Conservation (phyloP, 345 rosid genomes). For the Eutrema japonicum region DNA sequence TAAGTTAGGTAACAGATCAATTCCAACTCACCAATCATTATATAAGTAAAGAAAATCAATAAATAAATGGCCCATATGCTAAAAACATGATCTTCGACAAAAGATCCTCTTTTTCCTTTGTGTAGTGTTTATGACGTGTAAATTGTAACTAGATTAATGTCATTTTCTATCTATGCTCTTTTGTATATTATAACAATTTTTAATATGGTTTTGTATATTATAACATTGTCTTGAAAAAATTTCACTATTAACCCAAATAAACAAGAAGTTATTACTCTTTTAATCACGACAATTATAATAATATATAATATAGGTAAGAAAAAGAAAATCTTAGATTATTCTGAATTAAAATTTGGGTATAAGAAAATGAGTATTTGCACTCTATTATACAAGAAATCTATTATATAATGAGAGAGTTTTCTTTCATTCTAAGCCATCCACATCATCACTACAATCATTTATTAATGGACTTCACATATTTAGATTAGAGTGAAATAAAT, state of each 20-base stretch:
- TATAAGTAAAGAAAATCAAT: slow-evolving; percentile 14
- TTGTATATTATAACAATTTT: slow-evolving; percentile 4
- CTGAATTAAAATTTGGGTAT: not conserved
- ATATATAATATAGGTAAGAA: too few relatives aligned
- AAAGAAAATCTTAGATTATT: too few relatives aligned
- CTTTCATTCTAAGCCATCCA: too few relatives aligned
- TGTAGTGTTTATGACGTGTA: slow-evolving; percentile 42
- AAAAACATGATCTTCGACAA: slow-evolving; percentile 42
- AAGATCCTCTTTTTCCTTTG: slow-evolving; percentile 33
- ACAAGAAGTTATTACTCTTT: too few relatives aligned
- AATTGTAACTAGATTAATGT: slow-evolving; percentile 33
- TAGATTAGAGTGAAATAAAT: too few relatives aligned
- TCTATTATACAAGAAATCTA: too few relatives aligned
- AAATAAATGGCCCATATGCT: slow-evolving; percentile 37
- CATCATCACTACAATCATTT: too few relatives aligned
- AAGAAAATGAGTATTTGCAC: not conserved
- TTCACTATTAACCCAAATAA: too few relatives aligned
- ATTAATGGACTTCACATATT: too few relatives aligned
- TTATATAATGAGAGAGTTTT: too few relatives aligned
- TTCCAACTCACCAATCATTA: slow-evolving; percentile 47
- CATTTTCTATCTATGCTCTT: slow-evolving; percentile 27
- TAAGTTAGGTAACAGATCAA: slow-evolving; percentile 46
- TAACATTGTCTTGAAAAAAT: not conserved
- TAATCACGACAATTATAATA: too few relatives aligned
- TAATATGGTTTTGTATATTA: slow-evolving; percentile 4